phyloP scores from a whole-genome alignment of 1,139 yeast genomes.

The Hyphopichia burtonii region DNA sequence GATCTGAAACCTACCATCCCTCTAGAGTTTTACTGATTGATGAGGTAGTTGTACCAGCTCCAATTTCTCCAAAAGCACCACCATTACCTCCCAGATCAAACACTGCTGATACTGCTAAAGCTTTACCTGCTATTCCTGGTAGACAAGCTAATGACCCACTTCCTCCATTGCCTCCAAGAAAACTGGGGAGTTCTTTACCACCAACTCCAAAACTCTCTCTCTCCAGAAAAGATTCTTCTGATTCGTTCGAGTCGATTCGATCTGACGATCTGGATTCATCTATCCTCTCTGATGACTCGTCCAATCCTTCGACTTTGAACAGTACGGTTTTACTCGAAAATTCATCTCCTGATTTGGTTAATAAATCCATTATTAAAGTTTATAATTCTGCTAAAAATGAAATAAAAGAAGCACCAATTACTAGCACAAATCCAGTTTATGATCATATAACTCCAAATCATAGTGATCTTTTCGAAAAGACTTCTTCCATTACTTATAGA shows the following conservation, averaged over 20 bases:
- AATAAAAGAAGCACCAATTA: conserved; percentile 31
- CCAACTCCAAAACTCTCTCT: not conserved
- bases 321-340: conserved; percentile 13
- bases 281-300: conserved; percentile 11
- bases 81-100: conserved; percentile 34
- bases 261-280: not conserved
- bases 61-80: conserved; percentile 13
- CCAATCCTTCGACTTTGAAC: conserved; percentile 9
- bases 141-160: conserved; percentile 5
- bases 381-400: conserved; percentile 39
- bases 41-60: conserved; percentile 17
- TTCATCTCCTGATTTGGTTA: conserved; percentile 17
- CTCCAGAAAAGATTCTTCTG: conserved; percentile 13
- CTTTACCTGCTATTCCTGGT: conserved; percentile 8
- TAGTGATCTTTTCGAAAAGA: conserved; percentile 10
- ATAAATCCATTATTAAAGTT: conserved; percentile 23
- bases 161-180: conserved; percentile 9
- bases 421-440: conserved; percentile 4
- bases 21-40: conserved; percentile 17
- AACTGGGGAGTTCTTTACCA: not conserved
- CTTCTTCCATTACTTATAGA: conserved; percentile 24
- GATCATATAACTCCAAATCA: conserved; percentile 3
- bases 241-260: conserved; percentile 11
- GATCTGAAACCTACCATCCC: conserved; percentile 33
- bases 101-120: conserved; percentile 14